phyloP scores from a whole-genome alignment of 2,329 filamentous ascomycete species.

The Cercospora citrullina region DNA sequence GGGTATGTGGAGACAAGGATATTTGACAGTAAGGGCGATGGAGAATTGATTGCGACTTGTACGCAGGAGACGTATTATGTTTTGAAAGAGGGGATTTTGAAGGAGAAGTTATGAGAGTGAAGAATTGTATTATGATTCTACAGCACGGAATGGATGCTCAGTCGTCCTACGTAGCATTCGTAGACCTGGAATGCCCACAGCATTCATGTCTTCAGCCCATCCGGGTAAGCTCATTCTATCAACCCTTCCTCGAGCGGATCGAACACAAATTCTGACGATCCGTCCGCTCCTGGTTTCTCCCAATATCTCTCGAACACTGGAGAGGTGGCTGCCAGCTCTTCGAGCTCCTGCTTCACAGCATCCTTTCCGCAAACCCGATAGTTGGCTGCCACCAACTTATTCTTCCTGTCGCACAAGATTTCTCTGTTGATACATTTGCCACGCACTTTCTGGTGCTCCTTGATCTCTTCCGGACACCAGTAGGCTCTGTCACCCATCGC shows the following conservation, averaged over 20 bases:
- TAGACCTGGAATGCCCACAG: too few species aligned
- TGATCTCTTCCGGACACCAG: too few species aligned
- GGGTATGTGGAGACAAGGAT: constrained; percentile 72
- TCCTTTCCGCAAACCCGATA: not conserved
- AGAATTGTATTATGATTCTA: too few species aligned
- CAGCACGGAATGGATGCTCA: too few species aligned
- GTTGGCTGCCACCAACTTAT: not conserved
- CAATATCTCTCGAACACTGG: not conserved
- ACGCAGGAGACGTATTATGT: constrained; percentile 63
- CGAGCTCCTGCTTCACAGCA: not conserved
- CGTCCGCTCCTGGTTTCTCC: not conserved
- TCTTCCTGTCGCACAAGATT: not conserved
- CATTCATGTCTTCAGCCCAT: too few species aligned
- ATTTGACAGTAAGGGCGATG: constrained; percentile 58
- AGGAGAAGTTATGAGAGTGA: constrained; percentile 5
- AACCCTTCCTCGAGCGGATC: not conserved
- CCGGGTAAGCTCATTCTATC: not conserved
- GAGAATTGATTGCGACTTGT: constrained; percentile 71
- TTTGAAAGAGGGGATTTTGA: constrained; percentile 10
- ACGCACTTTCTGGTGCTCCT: too few species aligned
- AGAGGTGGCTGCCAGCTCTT: not conserved
- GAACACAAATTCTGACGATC: not conserved
- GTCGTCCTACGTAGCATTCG: too few species aligned
- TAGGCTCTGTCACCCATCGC: too few species aligned
- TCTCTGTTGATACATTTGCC: too few species aligned